These are phyloP conservation scores for Leccinum aurantiacum DNA, from an alignment of 768 basidiomycete genomes.

Conservation along the genomic window DNA sequence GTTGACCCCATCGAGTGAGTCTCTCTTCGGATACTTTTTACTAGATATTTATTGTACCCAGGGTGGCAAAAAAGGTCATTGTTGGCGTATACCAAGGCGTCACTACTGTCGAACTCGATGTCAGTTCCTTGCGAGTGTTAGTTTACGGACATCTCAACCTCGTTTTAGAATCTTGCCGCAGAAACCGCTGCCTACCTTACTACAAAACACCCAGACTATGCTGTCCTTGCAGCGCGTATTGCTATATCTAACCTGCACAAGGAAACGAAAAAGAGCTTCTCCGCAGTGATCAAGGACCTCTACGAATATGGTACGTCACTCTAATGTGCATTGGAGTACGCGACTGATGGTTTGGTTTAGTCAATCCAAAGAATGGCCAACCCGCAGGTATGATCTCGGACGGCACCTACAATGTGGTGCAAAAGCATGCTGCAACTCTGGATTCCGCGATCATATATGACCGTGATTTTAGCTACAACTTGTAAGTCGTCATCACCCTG, in stretches of 20 bases:
- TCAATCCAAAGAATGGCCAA: constrained; percentile 93
- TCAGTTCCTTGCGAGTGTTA: constrained; percentile 39
- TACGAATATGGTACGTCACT: constrained; percentile 75
- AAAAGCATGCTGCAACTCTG: constrained; percentile 74
- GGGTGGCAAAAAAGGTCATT: constrained; percentile 90
- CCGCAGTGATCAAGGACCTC: constrained; percentile 86
- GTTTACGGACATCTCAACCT: constrained; percentile 6
- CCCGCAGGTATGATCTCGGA: constrained; percentile 90
- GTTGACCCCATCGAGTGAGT: constrained; percentile 85
- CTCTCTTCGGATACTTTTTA: neutral
- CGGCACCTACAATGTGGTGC: constrained; percentile 79
- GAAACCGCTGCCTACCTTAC: constrained; percentile 98
- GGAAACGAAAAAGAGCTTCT: constrained; percentile 97
- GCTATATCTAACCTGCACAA: constrained; percentile 99
- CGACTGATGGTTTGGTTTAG: constrained; percentile 36
- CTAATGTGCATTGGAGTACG: neutral
- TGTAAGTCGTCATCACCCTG: constrained; percentile 44
- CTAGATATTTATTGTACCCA: constrained; percentile 31
- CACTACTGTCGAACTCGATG: constrained; percentile 96
- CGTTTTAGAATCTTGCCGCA: constrained; percentile 81
- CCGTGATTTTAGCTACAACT: constrained; percentile 98
- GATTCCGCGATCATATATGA: constrained; percentile 98
- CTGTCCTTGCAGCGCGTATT: constrained; percentile 96
- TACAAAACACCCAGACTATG: constrained; percentile 97
- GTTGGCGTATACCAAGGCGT: constrained; percentile 93